Evolutionary conservation across 495 filamentous ascomycete species (phyloP).

Genomic region (Melanomma pulvis-pyrius): DNA sequence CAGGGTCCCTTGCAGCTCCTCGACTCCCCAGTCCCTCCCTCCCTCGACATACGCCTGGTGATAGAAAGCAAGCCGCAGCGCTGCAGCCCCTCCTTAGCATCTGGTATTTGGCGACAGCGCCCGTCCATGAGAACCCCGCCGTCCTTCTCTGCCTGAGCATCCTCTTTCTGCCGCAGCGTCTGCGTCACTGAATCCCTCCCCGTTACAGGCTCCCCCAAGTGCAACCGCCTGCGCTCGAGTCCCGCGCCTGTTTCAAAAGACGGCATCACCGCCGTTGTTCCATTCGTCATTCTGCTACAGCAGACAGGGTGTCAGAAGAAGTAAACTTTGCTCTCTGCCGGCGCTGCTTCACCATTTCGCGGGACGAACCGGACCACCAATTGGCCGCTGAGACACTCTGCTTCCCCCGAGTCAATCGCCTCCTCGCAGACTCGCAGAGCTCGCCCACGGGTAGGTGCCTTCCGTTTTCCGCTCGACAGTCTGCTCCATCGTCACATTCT

Average conservation of each 20-base stretch:
- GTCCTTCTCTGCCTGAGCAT: conserved; percentile 2
- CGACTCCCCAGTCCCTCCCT: neutral
- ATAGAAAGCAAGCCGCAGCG: neutral
- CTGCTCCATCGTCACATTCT: conserved; percentile 29
- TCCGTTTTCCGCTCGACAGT: conserved; percentile 7
- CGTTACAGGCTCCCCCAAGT: conserved; percentile 22
- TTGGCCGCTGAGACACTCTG: conserved; percentile 26
- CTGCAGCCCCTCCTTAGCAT: conserved; percentile 22
- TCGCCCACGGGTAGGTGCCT: conserved; percentile 26
- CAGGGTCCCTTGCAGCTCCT: conserved; percentile 26
- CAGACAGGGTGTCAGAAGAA: conserved; percentile 13
- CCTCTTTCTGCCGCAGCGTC: conserved; percentile 12
- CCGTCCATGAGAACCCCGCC: neutral
- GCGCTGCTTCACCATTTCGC: conserved; percentile 13
- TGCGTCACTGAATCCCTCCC: conserved; percentile 29
- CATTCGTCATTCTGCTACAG: conserved; percentile 35
- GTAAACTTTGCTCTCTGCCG: neutral
- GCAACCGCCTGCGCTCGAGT: conserved; percentile 14
- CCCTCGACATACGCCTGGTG: neutral
- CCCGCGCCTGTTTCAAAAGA: conserved; percentile 32
- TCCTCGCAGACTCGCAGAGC: conserved; percentile 3
- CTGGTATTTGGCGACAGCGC: neutral
- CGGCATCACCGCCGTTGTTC: conserved; percentile 23
- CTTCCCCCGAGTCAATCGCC: conserved; percentile 8
- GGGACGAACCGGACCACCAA: conserved; percentile 15